Conservation (phyloP, 176 grass and related monocot species). For the Triticum turgidum region DNA sequence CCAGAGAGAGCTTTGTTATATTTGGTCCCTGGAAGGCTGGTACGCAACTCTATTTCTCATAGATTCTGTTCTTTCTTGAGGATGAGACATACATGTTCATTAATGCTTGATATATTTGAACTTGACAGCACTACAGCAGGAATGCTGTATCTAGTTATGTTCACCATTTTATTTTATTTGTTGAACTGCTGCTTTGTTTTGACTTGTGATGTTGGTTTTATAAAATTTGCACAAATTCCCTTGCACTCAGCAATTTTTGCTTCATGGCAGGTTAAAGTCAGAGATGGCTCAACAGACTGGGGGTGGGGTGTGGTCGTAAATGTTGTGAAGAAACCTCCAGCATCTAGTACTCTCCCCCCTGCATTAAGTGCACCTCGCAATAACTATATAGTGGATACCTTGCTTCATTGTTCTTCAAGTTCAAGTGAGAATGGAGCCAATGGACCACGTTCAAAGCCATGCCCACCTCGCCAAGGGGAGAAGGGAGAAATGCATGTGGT, state of each 20-base stretch:
- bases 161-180: background rate
- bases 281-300: constrained; percentile 93
- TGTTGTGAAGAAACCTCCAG: constrained; percentile 84
- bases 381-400: constrained; percentile 84
- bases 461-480: constrained; percentile 70
- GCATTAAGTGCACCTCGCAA: constrained; percentile 58
- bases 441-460: constrained; percentile 73
- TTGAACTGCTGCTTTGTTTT: constrained; percentile 14
- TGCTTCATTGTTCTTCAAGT: constrained; percentile 90
- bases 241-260: constrained; percentile 33
- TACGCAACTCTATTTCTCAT: constrained; percentile 37
- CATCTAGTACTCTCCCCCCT: constrained; percentile 53
- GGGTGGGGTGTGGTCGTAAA: constrained; percentile 98
- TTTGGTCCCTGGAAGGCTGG: constrained; percentile 93
- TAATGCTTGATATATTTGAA: too few relatives aligned
- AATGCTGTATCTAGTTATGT: constrained; percentile 3
- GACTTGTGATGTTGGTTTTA: background rate
- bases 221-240: constrained; percentile 8
- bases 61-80: constrained; percentile 9
- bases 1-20: constrained; percentile 86
- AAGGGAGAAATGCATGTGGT: constrained; percentile 99
- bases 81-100: background rate
- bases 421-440: constrained; percentile 46
- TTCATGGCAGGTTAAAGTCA: constrained; percentile 81
- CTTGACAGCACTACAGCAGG: background rate